Evolutionary conservation across 164 flowering plant species (phyloP), one percentile per base, ranked within the genome.

Genomic region (Litsea cubeba): DNA sequence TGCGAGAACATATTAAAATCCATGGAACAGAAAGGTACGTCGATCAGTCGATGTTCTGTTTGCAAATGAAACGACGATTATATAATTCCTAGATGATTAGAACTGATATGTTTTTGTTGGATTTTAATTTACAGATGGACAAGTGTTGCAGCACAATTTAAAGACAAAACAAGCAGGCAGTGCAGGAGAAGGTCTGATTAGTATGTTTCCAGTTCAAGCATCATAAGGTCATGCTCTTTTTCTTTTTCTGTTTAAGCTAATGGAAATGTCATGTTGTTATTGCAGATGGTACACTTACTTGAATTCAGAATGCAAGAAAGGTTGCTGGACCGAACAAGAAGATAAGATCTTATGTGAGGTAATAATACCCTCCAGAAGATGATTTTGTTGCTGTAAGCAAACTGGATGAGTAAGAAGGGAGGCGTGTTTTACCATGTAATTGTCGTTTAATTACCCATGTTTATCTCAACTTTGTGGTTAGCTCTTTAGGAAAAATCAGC

Each of bases 291-390:
- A 88, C 85, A 88, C 97, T 30, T 95, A 93, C 76, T 88, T 91
- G 86, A 93, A 89, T 81, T 88, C 97, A 68, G 99, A 93, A 79
- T 93, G 88, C 85, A 95, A 95, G 87, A 95, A 88, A 79, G 99
- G 99, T 23, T 97, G 99, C 26, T 95, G 99, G 99, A 88, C 99
- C 18, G 93, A 92, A 1, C 97, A 95, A 76, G 99, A 95, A 83
- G 99, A 95, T 77, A 74, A 87, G 87, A 82, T 95, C 64, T 78
- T 95, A 71, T 95, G 99, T 73, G 97, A 95, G 99, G 99, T 93
- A 84, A 74, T 93, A 84, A 74, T 22, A 18, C 3, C 25, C 23
- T 65, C 28, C 22, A 68, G 11, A 51, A 14, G 23, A 58, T 71
- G 46, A 4, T 66, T 30, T 28, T 12, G 30, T 24, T 64, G 32